A percentile compares a stretch with the other conserved stretches of the same genome.
Conservation (phyloP, 768 basidiomycete species). For the Cubamyces sp. region DNA sequence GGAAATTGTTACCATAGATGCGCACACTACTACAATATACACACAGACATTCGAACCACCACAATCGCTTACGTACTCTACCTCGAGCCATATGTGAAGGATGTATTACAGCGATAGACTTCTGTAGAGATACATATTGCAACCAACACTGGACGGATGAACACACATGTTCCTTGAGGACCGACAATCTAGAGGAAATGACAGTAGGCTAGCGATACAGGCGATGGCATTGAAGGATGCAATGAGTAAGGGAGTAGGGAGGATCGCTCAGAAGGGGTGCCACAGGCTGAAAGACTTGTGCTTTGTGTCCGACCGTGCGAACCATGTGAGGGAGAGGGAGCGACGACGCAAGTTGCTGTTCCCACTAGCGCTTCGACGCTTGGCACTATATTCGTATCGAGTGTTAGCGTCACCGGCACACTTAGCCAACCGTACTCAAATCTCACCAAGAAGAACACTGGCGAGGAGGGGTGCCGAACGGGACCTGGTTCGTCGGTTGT, state of each 20-base stretch:
- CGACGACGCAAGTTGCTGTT: background rate
- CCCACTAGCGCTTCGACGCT: background rate
- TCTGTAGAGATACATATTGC: background rate
- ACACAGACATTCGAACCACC: too few species aligned
- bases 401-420: background rate
- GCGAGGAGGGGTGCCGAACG: conserved; percentile 16
- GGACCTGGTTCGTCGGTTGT: conserved; percentile 11
- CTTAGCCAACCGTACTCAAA: background rate
- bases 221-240: background rate
- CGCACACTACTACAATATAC: too few species aligned
- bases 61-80: background rate
- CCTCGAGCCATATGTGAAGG: background rate
- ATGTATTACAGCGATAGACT: background rate
- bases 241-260: background rate
- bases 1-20: too few species aligned
- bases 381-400: background rate
- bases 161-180: background rate
- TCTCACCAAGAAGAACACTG: conserved; percentile 17
- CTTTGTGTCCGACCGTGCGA: background rate
- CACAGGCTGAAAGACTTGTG: conserved; percentile 16
- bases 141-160: background rate
- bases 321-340: background rate
- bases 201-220: conserved; percentile 15
- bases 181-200: background rate
- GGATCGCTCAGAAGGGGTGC: conserved; percentile 20